phyloP scores from a whole-genome alignment of 768 basidiomycete species.

The Mycena indigotica region DNA sequence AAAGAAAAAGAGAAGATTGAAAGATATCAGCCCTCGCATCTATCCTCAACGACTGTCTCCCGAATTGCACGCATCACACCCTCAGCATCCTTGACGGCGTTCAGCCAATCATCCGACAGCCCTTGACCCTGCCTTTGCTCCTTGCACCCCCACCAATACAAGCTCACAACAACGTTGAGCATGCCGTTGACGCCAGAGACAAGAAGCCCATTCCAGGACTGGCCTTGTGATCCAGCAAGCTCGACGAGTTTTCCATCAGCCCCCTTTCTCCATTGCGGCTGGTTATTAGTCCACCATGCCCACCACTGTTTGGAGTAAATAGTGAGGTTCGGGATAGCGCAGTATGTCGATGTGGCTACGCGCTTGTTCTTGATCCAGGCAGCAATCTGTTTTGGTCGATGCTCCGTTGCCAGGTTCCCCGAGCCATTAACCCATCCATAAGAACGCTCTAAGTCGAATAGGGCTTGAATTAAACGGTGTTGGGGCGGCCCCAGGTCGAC shows the following conservation, averaged over 20 bases:
- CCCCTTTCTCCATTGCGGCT: slow-evolving; percentile 11
- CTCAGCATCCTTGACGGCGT: neutral
- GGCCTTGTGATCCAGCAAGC: neutral
- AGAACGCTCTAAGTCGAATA: neutral
- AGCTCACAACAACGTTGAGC: neutral
- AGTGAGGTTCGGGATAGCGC: neutral
- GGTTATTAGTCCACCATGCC: slow-evolving; percentile 15
- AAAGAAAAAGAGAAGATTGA: neutral
- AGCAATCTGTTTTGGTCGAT: slow-evolving; percentile 1
- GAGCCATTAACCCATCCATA: neutral
- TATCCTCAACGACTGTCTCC: neutral
- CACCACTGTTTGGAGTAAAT: neutral
- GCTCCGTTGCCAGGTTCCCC: neutral
- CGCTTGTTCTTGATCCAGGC: slow-evolving; percentile 11
- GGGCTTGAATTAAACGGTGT: neutral
- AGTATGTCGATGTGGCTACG: neutral
- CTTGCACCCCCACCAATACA: slow-evolving; percentile 3
- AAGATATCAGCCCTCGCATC: neutral
- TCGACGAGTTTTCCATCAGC: neutral
- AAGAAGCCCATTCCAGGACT: neutral
- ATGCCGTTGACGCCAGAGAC: neutral
- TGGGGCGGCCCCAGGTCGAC: neutral
- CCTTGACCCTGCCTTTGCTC: neutral
- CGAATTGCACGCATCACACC: neutral
- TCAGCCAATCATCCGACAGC: neutral